Conservation (phyloP, 345 rosid genomes). For the Angophora floribunda region DNA sequence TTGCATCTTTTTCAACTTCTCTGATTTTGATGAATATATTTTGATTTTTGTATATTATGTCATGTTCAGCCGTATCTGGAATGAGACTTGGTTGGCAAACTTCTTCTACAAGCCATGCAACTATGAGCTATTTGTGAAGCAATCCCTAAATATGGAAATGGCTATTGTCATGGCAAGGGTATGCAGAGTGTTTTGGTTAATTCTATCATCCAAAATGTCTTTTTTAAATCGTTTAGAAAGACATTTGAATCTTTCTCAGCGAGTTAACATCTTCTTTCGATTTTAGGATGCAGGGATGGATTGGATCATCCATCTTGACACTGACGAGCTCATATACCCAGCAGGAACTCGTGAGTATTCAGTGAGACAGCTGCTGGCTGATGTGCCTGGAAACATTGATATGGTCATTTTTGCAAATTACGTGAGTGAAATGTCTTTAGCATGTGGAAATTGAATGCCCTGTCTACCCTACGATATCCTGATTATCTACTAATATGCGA, state of each 20-base stretch:
- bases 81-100: conserved; percentile 87
- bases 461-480: not conserved
- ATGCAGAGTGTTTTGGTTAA: not conserved
- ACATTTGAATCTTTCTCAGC: not conserved
- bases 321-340: conserved; percentile 84
- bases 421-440: conserved; percentile 38
- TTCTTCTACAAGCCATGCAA: conserved; percentile 97
- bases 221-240: not conserved
- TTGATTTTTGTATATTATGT: not conserved
- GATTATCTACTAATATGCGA: not conserved
- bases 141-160: conserved; percentile 98
- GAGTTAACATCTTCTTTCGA: not conserved
- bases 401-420: conserved; percentile 83
- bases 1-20: not conserved
- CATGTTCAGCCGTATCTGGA: conserved; percentile 77
- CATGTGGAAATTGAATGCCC: not conserved
- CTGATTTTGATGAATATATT: not conserved
- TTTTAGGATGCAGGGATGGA: conserved; percentile 72
- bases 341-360: conserved; percentile 77
- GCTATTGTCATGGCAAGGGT: conserved; percentile 95
- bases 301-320: conserved; percentile 96
- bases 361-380: conserved; percentile 57
- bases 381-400: conserved; percentile 62
- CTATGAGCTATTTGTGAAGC: conserved; percentile 93
- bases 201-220: not conserved